Evolutionary conservation across 2,329 filamentous ascomycete species (phyloP).

Genomic region (Rhytidhysteron rufulum): DNA sequence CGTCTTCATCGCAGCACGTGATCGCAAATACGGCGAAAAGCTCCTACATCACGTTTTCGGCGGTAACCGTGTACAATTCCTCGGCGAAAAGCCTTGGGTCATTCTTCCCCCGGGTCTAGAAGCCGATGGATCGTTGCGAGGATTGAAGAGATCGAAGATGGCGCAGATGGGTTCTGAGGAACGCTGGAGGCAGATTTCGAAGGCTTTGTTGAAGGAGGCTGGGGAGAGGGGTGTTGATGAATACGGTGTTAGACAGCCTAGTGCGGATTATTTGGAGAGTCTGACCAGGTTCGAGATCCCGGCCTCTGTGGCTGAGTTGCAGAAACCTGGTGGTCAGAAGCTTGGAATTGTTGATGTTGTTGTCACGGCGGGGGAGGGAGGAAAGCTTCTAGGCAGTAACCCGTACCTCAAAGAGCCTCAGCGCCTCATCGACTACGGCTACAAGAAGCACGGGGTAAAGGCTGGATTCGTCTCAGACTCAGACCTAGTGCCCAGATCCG

Average conservation of each 20-base stretch:
- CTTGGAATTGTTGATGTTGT: constrained; percentile 39
- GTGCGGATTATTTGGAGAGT: constrained; percentile 36
- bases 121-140: constrained; percentile 16
- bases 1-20: constrained; percentile 19
- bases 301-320: constrained; percentile 23
- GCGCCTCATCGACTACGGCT: constrained; percentile 20
- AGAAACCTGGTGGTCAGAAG: constrained; percentile 21
- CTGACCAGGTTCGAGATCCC: constrained; percentile 38
- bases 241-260: constrained; percentile 27
- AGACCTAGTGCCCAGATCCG: too few species aligned
- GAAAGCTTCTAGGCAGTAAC: constrained; percentile 17
- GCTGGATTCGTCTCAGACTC: too few species aligned
- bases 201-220: constrained; percentile 30
- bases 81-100: constrained; percentile 45
- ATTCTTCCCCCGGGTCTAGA: constrained; percentile 27
- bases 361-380: constrained; percentile 26
- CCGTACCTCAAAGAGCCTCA: constrained; percentile 22
- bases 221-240: constrained; percentile 29
- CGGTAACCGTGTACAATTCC: constrained; percentile 36
- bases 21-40: constrained; percentile 13
- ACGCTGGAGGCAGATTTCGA: constrained; percentile 34
- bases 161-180: constrained; percentile 11
- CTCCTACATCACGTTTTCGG: constrained; percentile 29
- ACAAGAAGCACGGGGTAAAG: constrained; percentile 2
- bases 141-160: constrained; percentile 5